A percentile compares a stretch with the other conserved stretches of the same genome.
phyloP scores from a whole-genome alignment of 169 alveolate species.

The Blepharisma undulans region DNA sequence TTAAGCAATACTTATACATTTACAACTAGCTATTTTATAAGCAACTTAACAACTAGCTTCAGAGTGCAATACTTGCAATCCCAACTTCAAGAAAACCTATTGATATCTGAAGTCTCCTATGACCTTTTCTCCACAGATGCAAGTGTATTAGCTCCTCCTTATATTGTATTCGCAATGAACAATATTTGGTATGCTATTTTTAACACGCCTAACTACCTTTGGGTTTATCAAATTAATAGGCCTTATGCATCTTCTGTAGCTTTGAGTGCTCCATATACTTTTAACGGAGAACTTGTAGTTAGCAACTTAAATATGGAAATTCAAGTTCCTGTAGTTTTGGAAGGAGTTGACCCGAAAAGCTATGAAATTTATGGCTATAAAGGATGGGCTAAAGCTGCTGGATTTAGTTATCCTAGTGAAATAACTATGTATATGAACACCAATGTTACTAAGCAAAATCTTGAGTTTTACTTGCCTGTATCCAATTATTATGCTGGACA shows the following conservation, averaged over 20 bases:
- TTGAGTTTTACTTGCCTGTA: neutral
- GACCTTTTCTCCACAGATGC: neutral
- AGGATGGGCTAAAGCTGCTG: neutral
- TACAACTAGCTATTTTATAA: neutral
- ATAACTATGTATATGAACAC: neutral
- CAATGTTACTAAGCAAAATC: neutral
- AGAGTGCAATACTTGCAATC: neutral
- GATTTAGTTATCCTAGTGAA: neutral
- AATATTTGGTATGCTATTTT: neutral
- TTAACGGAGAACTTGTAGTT: neutral
- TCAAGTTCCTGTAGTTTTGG: neutral
- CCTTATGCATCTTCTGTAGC: neutral
- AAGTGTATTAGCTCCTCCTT: neutral
- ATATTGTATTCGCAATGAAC: neutral
- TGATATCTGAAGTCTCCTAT: neutral
- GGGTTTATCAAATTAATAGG: neutral
- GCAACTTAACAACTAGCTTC: neutral
- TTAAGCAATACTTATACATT: neutral
- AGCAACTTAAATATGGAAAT: neutral
- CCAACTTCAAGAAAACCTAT: neutral
- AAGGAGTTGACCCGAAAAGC: neutral
- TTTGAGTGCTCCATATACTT: neutral
- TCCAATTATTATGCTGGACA: neutral
- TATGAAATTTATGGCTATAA: neutral
- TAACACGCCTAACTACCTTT: neutral